Evolutionary conservation across 768 basidiomycete species (phyloP).

Genomic region (Wakefieldia striispora): DNA sequence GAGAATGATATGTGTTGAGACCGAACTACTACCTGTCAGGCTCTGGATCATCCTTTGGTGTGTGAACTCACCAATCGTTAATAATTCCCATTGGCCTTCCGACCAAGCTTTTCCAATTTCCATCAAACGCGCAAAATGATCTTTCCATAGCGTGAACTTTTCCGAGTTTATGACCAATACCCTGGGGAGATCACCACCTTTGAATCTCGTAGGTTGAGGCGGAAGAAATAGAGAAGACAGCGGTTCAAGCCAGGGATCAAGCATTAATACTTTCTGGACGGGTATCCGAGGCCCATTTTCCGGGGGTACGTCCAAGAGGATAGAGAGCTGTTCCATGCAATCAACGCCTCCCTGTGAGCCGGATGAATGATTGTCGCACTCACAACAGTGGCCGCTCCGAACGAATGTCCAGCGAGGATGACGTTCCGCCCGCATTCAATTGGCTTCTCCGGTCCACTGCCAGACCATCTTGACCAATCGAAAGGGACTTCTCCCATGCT

Average conservation of each 20-base stretch:
- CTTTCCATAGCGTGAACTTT: constrained; percentile 74
- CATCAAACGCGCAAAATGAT: constrained; percentile 61
- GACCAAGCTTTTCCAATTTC: constrained; percentile 57
- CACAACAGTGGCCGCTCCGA: constrained; percentile 55
- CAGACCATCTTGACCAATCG: constrained; percentile 44
- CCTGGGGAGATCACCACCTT: constrained; percentile 28
- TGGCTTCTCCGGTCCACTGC: constrained; percentile 16
- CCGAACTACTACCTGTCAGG: constrained; percentile 16
- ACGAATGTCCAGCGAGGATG: constrained; percentile 51
- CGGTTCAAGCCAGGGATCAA: constrained; percentile 88
- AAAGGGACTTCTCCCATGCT: constrained; percentile 36
- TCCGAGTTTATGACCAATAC: constrained; percentile 76
- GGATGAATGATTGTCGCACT: constrained; percentile 16
- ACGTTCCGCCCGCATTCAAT: constrained; percentile 36
- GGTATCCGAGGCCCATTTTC: constrained; percentile 45
- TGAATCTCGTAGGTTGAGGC: constrained; percentile 13
- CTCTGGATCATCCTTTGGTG: neutral
- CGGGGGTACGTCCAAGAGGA: constrained; percentile 52
- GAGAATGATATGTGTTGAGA: constrained; percentile 28
- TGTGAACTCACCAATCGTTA: constrained; percentile 47
- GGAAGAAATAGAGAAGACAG: constrained; percentile 55
- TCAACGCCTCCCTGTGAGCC: neutral
- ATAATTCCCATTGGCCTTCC: constrained; percentile 38
- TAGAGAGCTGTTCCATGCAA: constrained; percentile 42
- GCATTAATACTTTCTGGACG: constrained; percentile 54